These are phyloP conservation scores for Cardamine resedifolia DNA, from an alignment of 345 rosid species.

Conservation along the genomic window DNA sequence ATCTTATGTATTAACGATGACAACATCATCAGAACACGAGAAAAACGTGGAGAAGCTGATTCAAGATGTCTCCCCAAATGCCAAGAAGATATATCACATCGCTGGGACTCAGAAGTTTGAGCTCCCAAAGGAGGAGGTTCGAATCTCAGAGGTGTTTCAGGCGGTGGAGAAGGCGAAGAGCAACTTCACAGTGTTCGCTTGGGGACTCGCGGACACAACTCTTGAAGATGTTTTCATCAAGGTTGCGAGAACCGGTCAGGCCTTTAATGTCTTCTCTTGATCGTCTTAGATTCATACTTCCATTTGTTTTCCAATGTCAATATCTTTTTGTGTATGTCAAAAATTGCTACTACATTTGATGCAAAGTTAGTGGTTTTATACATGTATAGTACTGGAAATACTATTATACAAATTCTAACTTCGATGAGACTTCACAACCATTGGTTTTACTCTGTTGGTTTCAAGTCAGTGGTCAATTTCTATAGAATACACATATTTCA, in stretches of 20 bases:
- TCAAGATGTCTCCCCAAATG: conserved; percentile 57
- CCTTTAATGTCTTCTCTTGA: conserved; percentile 55
- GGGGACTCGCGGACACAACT: conserved; percentile 95
- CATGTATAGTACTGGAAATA: conserved; percentile 19
- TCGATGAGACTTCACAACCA: neutral
- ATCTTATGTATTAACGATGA: conserved; percentile 80
- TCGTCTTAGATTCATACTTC: conserved; percentile 2
- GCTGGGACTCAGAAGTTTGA: conserved; percentile 97
- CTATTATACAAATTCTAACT: neutral
- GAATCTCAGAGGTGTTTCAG: conserved; percentile 67
- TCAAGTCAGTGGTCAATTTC: neutral
- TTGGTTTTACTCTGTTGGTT: conserved; percentile 3
- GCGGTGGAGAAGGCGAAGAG: conserved; percentile 84
- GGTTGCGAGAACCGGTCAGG: conserved; percentile 64
- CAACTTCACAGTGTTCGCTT: conserved; percentile 73
- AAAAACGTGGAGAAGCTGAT: conserved; percentile 67
- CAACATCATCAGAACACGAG: conserved; percentile 63
- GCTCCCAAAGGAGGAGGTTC: conserved; percentile 77
- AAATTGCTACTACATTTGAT: neutral
- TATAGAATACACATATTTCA: neutral
- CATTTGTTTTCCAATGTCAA: neutral
- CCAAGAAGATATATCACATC: conserved; percentile 72
- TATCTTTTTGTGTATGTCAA: conserved; percentile 9
- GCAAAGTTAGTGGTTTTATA: neutral
- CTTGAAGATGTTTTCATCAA: conserved; percentile 97